phyloP scores from a whole-genome alignment of 805 yeast genomes.

The Ogataea kodamae region DNA sequence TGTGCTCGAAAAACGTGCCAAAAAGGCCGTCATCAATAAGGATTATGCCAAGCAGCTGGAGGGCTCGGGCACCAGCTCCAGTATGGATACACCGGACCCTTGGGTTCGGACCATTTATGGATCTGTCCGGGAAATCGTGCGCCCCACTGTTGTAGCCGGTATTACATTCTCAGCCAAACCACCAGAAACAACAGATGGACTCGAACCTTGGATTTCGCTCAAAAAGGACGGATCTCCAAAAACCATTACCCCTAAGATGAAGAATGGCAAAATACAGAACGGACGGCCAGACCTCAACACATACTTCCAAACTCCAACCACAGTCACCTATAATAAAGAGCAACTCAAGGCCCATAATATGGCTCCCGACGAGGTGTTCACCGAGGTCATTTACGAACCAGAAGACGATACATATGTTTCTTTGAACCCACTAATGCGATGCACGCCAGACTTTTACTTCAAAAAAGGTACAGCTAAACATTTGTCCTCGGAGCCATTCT shows the following conservation, averaged over 20 bases:
- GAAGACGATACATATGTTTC: slow-evolving; percentile 74
- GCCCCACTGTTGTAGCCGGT: slow-evolving; percentile 61
- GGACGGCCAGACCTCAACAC: slow-evolving; percentile 72
- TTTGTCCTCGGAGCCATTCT: slow-evolving; percentile 69
- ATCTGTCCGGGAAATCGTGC: slow-evolving; percentile 52
- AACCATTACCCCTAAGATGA: slow-evolving; percentile 71
- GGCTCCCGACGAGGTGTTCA: slow-evolving; percentile 55
- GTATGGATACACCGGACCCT: slow-evolving; percentile 46
- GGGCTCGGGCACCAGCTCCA: slow-evolving; percentile 7
- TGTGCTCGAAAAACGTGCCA: slow-evolving; percentile 13
- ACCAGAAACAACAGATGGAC: slow-evolving; percentile 59
- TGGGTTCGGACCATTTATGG: slow-evolving; percentile 74
- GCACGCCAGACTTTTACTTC: slow-evolving; percentile 75
- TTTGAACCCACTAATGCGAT: slow-evolving; percentile 76
- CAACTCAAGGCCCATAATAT: slow-evolving; percentile 71
- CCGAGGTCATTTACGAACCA: slow-evolving; percentile 51
- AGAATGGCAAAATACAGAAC: slow-evolving; percentile 65
- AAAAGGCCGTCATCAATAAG: slow-evolving; percentile 27
- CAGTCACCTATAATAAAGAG: slow-evolving; percentile 53
- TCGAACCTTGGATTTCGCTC: slow-evolving; percentile 78
- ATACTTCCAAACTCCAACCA: slow-evolving; percentile 68
- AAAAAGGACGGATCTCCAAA: slow-evolving; percentile 76
- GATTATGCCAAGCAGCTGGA: slow-evolving; percentile 25
- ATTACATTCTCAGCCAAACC: slow-evolving; percentile 67
- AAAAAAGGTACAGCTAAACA: slow-evolving; percentile 59